phyloP scores from a whole-genome alignment of 2,329 filamentous ascomycete species.

The Colletotrichum orbiculare region DNA sequence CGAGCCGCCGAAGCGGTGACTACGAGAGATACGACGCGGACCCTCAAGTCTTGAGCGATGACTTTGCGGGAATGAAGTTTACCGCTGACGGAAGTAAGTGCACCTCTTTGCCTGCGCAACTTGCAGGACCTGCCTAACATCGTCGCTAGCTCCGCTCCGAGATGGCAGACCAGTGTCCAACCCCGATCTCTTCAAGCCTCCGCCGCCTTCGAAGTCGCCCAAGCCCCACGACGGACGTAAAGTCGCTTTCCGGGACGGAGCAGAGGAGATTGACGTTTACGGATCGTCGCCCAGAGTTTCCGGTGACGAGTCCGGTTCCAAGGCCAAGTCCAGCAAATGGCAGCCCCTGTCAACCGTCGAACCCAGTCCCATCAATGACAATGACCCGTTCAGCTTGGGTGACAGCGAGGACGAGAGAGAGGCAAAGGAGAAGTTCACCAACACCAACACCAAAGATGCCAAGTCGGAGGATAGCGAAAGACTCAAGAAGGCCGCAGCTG shows the following conservation, averaged over 20 bases:
- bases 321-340: slow-evolving; percentile 89
- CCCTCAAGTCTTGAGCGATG: slow-evolving; percentile 87
- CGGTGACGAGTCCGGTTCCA: slow-evolving; percentile 62
- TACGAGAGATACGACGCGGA: slow-evolving; percentile 95
- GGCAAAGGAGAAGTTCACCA: slow-evolving; percentile 69
- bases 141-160: slow-evolving; percentile 62
- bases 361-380: slow-evolving; percentile 70
- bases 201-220: slow-evolving; percentile 63
- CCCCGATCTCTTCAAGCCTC: slow-evolving; percentile 82
- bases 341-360: slow-evolving; percentile 90
- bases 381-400: slow-evolving; percentile 95
- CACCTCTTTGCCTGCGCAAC: background rate
- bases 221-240: slow-evolving; percentile 60
- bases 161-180: slow-evolving; percentile 73
- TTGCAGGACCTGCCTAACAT: slow-evolving; percentile 31
- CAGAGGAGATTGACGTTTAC: slow-evolving; percentile 85
- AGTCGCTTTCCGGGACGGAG: slow-evolving; percentile 69
- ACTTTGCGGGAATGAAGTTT: slow-evolving; percentile 80
- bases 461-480: slow-evolving; percentile 70
- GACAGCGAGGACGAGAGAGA: slow-evolving; percentile 95
- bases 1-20: slow-evolving; percentile 80
- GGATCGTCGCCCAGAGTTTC: slow-evolving; percentile 68
- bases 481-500: slow-evolving; percentile 73
- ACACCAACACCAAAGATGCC: slow-evolving; percentile 54
- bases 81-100: slow-evolving; percentile 70